Evolutionary conservation across 2,329 filamentous ascomycete species (phyloP).

Genomic region (Arthroderma uncinatum): DNA sequence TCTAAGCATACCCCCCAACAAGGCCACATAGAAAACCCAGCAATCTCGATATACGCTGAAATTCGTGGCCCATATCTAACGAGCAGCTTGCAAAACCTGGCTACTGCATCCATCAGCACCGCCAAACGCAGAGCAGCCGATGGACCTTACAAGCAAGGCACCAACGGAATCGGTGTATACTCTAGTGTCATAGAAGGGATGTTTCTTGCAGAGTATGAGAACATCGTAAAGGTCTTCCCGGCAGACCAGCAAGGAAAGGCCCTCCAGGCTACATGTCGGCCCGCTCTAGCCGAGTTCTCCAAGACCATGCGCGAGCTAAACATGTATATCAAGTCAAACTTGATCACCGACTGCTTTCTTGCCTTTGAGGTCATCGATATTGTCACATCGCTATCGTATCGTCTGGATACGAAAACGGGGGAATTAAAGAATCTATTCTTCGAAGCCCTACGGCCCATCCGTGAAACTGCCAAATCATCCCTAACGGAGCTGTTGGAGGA

Average conservation of each 20-base stretch:
- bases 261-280: conserved; percentile 67
- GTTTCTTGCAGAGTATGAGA: conserved; percentile 80
- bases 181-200: conserved; percentile 77
- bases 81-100: conserved; percentile 69
- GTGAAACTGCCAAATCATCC: conserved; percentile 83
- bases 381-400: conserved; percentile 65
- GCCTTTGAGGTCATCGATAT: conserved; percentile 94
- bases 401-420: conserved; percentile 69
- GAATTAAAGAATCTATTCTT: conserved; percentile 75
- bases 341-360: conserved; percentile 84
- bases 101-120: conserved; percentile 73
- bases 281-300: conserved; percentile 67
- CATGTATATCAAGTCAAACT: conserved; percentile 71
- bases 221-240: conserved; percentile 74
- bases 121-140: conserved; percentile 64
- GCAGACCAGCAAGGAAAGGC: conserved; percentile 74
- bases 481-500: conserved; percentile 76
- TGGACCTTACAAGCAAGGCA: conserved; percentile 75
- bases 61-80: conserved; percentile 79
- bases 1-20: conserved; percentile 42
- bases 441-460: conserved; percentile 75
- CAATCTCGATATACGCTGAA: conserved; percentile 75
- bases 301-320: conserved; percentile 83
- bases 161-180: conserved; percentile 85
- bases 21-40: conserved; percentile 48